A percentile compares a stretch with the other conserved stretches of the same genome.
phyloP scores from a whole-genome alignment of 169 alveolate genomes.

The Babesia sp. region DNA sequence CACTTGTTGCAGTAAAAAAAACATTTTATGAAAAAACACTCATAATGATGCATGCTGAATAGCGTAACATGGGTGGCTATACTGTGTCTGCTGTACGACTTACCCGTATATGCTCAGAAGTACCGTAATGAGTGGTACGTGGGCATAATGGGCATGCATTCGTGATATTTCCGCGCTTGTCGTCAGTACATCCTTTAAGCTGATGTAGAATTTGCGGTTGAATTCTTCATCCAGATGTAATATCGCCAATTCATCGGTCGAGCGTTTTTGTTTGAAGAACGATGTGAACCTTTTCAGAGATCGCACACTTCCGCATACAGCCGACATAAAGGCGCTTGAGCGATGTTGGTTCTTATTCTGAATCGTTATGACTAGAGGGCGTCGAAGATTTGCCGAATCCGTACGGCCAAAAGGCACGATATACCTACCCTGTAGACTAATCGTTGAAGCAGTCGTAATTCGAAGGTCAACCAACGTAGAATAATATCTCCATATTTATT shows the following conservation, averaged over 20 bases:
- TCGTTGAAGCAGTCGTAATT: conserved; percentile 24
- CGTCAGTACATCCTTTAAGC: conserved; percentile 19
- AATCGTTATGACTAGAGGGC: not conserved
- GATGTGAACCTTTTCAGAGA: conserved; percentile 26
- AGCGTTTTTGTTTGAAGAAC: not conserved
- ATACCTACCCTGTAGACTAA: conserved; percentile 38
- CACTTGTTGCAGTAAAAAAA: not conserved
- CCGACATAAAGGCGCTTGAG: conserved; percentile 22
- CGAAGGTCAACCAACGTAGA: conserved; percentile 22
- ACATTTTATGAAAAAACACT: not conserved
- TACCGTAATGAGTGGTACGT: conserved; percentile 47
- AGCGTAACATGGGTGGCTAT: too few species aligned
- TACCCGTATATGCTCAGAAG: conserved; percentile 29
- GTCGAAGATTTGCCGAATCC: not conserved
- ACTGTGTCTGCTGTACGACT: not conserved
- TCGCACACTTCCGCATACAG: conserved; percentile 16
- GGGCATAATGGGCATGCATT: conserved; percentile 46
- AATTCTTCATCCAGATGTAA: conserved; percentile 2
- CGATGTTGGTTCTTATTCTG: conserved; percentile 56
- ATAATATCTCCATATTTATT: not conserved
- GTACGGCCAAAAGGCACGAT: not conserved
- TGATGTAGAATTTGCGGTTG: conserved; percentile 18
- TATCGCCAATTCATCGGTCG: not conserved
- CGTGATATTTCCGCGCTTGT: conserved; percentile 35
- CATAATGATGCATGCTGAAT: too few species aligned